These are phyloP conservation scores for Sequoia sempervirens DNA, from an alignment of 75 land plant species.

Conservation along the genomic window DNA sequence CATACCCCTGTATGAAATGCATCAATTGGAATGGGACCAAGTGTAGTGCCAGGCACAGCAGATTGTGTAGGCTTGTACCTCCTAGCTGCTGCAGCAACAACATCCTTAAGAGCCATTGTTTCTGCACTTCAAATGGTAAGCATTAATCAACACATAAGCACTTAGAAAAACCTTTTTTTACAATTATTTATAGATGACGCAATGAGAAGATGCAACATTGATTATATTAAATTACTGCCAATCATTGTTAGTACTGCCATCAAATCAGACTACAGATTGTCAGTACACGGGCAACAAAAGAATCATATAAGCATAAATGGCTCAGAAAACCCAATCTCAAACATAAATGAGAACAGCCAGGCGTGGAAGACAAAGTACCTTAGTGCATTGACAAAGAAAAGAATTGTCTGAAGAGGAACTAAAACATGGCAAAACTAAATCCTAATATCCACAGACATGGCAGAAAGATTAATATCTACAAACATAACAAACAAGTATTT, in stretches of 20 bases:
- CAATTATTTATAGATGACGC: background rate
- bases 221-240: background rate
- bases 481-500: no score
- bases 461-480: no score
- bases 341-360: no score
- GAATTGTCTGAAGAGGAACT: background rate
- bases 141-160: background rate
- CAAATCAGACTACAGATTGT: background rate
- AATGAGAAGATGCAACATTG: background rate
- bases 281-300: background rate
- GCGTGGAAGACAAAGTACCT: background rate
- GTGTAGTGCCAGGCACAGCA: constrained; percentile 97
- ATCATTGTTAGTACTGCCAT: background rate
- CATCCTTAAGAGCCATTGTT: constrained; percentile 71
- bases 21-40: constrained; percentile 88
- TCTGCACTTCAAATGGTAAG: constrained; percentile 29
- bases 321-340: background rate
- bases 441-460: no score
- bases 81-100: constrained; percentile 80
- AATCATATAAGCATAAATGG: background rate
- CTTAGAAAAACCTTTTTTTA: background rate
- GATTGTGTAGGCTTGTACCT: constrained; percentile 88
- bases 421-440: background rate
- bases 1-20: constrained; percentile 88
- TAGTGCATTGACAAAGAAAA: background rate